phyloP scores from a whole-genome alignment of 208 protist genomes.

The Leishmania amazonensis region DNA sequence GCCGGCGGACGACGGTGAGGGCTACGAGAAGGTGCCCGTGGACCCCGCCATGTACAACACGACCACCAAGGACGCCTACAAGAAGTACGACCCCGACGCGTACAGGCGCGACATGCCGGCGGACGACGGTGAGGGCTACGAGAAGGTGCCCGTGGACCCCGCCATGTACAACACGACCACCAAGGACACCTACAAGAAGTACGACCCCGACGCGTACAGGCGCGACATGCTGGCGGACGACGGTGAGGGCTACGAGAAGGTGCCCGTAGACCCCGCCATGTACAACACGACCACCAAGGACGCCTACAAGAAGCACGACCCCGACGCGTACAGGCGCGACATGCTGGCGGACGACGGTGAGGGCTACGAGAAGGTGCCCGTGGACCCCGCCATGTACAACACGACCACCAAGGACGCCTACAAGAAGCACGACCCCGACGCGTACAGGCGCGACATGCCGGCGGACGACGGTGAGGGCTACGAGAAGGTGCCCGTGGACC shows the following conservation, averaged over 20 bases:
- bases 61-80: conserved; percentile 4
- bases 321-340: conserved; percentile 11
- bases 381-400: conserved; percentile 64
- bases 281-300: conserved; percentile 24
- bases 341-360: conserved; percentile 14
- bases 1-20: background rate
- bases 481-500: background rate
- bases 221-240: background rate
- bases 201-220: conserved; percentile 41
- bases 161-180: conserved; percentile 60
- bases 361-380: conserved; percentile 32
- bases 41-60: conserved; percentile 43
- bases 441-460: background rate
- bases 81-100: conserved; percentile 25
- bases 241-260: conserved; percentile 9
- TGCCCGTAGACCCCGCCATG: conserved; percentile 25
- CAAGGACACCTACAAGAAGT: conserved; percentile 39
- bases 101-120: conserved; percentile 12
- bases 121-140: background rate
- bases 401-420: conserved; percentile 46
- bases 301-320: conserved; percentile 13
- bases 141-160: conserved; percentile 1
- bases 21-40: conserved; percentile 7
- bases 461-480: background rate
- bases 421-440: background rate